Evolutionary conservation across 2,329 filamentous ascomycete species (phyloP).

Genomic region (Colletotrichum gloeosporioides): DNA sequence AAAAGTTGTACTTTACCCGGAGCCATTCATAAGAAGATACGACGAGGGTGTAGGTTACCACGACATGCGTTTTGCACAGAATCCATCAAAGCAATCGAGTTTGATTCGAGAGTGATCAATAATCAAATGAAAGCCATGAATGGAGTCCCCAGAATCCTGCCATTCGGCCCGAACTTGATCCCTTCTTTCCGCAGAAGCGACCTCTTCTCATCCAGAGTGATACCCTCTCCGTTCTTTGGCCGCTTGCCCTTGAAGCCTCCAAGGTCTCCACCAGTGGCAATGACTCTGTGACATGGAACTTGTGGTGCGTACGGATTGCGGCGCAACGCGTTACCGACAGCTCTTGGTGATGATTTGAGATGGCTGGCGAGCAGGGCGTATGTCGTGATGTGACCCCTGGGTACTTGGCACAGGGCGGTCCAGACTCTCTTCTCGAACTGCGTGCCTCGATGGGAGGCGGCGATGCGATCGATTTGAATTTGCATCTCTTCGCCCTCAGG

Average conservation of each 20-base stretch:
- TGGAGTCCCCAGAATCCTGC: conserved; percentile 64
- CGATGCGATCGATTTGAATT: conserved; percentile 50
- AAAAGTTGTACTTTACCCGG: background rate
- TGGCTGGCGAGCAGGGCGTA: conserved; percentile 75
- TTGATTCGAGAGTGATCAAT: conserved; percentile 13
- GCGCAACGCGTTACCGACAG: conserved; percentile 78
- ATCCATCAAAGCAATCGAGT: background rate
- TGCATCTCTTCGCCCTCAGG: conserved; percentile 34
- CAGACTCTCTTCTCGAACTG: conserved; percentile 71
- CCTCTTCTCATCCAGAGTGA: conserved; percentile 70
- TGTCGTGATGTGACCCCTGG: conserved; percentile 75
- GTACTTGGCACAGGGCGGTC: conserved; percentile 77
- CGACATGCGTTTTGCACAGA: too few species aligned
- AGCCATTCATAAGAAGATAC: background rate
- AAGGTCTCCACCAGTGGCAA: conserved; percentile 74
- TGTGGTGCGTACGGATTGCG: conserved; percentile 83
- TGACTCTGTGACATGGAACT: conserved; percentile 82
- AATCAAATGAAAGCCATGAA: conserved; percentile 46
- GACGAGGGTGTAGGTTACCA: background rate
- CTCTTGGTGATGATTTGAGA: conserved; percentile 74
- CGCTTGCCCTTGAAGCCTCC: conserved; percentile 94
- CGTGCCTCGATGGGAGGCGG: conserved; percentile 45
- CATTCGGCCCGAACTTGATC: conserved; percentile 65
- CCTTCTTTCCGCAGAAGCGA: conserved; percentile 67
- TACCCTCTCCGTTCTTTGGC: conserved; percentile 74